Conservation (phyloP, 139 green algal genomes). For the Pseudopediastrum boryanum region DNA sequence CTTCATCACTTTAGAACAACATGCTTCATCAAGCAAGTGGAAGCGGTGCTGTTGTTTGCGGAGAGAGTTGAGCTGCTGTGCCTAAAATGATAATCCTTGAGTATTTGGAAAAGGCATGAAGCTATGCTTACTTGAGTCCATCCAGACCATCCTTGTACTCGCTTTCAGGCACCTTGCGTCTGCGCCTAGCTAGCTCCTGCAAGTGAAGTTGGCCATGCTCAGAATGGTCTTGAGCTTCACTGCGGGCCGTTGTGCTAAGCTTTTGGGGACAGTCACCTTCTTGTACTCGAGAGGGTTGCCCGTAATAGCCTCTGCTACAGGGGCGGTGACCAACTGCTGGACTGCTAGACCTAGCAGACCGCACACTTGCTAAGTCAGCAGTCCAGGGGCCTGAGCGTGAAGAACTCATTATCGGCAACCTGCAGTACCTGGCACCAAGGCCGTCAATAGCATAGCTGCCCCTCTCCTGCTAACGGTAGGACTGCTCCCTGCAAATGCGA, state of each 20-base stretch:
- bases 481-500: no score
- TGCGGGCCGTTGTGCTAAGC: not conserved
- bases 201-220: not conserved
- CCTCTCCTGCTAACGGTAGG: no score
- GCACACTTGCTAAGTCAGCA: slow-evolving; percentile 18
- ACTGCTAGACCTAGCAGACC: not conserved
- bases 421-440: no score
- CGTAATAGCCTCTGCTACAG: slow-evolving; percentile 4
- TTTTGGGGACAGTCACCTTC: slow-evolving; percentile 22
- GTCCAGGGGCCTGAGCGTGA: no score
- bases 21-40: no score
- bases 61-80: no score
- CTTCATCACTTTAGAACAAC: no score
- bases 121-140: slow-evolving; percentile 63
- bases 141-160: slow-evolving; percentile 63
- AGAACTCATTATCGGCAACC: no score
- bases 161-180: slow-evolving; percentile 56
- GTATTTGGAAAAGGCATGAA: not conserved
- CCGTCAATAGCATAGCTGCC: no score
- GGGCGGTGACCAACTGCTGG: not conserved
- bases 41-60: no score
- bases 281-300: slow-evolving; percentile 41
- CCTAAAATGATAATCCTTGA: not conserved
- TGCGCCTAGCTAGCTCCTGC: slow-evolving; percentile 53
- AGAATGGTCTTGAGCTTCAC: not conserved